phyloP scores from a whole-genome alignment of 306 rosid species.

The Purshia tridentata region DNA sequence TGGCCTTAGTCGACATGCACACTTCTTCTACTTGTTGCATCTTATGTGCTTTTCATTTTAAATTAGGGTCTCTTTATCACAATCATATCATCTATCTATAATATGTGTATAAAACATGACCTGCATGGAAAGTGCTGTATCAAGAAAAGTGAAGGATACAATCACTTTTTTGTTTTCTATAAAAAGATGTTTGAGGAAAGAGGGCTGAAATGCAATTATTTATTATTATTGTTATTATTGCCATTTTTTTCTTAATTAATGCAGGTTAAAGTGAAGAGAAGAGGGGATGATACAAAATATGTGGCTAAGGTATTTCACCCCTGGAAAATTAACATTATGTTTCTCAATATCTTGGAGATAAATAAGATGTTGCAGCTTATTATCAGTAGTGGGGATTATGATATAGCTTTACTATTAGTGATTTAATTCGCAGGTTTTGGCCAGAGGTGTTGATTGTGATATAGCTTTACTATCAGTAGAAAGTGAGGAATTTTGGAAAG shows the following conservation, averaged over 20 bases:
- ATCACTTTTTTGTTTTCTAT: not conserved
- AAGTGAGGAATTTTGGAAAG: conserved; percentile 87
- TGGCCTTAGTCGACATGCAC: not conserved
- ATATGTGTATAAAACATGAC: not conserved
- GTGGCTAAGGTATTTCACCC: conserved; percentile 75
- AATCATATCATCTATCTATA: not conserved
- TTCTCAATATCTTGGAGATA: conserved; percentile 10
- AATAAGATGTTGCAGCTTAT: conserved; percentile 19
- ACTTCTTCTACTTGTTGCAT: conserved; percentile 5
- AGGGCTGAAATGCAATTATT: conserved; percentile 10
- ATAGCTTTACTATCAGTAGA: conserved; percentile 97
- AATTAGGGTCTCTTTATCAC: not conserved
- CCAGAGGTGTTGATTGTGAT: conserved; percentile 92
- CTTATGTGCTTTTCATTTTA: conserved; percentile 1
- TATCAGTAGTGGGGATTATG: conserved; percentile 71
- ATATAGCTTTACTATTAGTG: conserved; percentile 55
- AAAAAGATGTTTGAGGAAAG: conserved; percentile 1
- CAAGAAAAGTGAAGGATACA: not conserved
- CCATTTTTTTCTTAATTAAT: conserved; percentile 22
- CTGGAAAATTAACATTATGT: not conserved
- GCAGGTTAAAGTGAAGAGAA: conserved; percentile 95
- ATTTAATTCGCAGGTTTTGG: conserved; percentile 75
- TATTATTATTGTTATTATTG: not conserved
- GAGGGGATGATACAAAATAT: conserved; percentile 96
- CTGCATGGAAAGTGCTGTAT: not conserved